Evolutionary conservation across 176 grass and related monocot species (phyloP).

Genomic region (Ampelocalamus luodianensis): DNA sequence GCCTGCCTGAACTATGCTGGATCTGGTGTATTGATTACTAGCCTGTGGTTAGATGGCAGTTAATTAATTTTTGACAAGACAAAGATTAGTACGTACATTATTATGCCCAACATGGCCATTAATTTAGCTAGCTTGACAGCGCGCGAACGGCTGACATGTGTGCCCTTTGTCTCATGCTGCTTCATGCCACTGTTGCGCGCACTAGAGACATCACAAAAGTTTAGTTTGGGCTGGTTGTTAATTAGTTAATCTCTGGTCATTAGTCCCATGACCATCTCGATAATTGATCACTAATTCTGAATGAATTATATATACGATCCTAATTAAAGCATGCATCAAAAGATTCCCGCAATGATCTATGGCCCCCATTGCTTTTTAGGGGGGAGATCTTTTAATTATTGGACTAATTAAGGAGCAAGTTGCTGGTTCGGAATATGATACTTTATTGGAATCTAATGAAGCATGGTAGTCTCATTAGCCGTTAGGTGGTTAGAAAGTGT

Average conservation of each 20-base stretch:
- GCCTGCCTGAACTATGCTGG: neutral
- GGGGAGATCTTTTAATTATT: neutral
- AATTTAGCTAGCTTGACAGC: constrained; percentile 9
- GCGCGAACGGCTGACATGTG: constrained; percentile 15
- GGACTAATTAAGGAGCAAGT: constrained; percentile 28
- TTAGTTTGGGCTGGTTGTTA: neutral
- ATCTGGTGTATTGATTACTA: constrained; percentile 14
- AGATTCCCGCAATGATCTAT: constrained; percentile 44
- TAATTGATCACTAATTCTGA: neutral
- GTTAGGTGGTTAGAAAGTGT: constrained; percentile 26
- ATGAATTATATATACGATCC: neutral
- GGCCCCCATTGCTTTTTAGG: neutral
- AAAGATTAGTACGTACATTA: constrained; percentile 19
- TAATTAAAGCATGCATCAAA: neutral
- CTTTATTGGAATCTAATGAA: constrained; percentile 26
- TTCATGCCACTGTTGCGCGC: constrained; percentile 31
- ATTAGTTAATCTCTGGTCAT: neutral
- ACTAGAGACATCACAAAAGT: constrained; percentile 34
- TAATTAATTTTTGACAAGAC: neutral
- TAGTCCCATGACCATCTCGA: neutral
- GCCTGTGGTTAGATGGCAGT: neutral
- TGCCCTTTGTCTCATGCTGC: constrained; percentile 42
- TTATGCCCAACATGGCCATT: constrained; percentile 35
- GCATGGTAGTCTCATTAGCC: neutral
- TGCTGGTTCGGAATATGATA: neutral